A percentile compares a stretch with the other conserved stretches of the same genome.
Evolutionary conservation across 331 rosid species (phyloP).

Genomic region (Quercus tomentella): DNA sequence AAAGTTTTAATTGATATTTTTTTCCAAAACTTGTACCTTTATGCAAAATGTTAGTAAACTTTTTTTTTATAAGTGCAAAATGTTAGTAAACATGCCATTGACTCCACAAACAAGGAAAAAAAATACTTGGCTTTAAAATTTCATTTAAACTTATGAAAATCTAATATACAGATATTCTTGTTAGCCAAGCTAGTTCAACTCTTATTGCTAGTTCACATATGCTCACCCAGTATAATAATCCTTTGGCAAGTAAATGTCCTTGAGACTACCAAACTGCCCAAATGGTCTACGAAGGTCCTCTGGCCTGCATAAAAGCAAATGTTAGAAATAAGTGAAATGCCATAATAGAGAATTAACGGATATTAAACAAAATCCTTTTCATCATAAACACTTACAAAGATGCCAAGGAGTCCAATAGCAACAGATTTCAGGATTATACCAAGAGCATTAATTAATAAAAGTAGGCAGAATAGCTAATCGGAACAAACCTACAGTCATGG

Average conservation of each 20-base stretch:
- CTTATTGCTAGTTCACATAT: constrained; percentile 7
- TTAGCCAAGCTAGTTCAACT: neutral
- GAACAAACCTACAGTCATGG: constrained; percentile 80
- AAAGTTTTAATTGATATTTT: neutral
- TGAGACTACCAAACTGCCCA: constrained; percentile 87
- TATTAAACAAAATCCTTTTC: neutral
- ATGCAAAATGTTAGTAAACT: neutral
- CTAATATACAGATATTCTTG: neutral
- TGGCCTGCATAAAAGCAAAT: constrained; percentile 42
- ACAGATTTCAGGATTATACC: neutral
- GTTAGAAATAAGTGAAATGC: neutral
- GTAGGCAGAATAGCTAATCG: neutral
- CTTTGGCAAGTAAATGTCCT: constrained; percentile 91
- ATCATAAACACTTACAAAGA: neutral
- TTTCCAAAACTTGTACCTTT: neutral
- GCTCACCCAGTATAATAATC: constrained; percentile 98
- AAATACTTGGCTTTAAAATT: neutral
- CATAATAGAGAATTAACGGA: neutral
- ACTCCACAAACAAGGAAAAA: neutral
- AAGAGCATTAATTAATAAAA: neutral
- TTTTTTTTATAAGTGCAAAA: neutral
- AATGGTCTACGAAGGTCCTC: constrained; percentile 97
- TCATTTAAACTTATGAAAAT: neutral
- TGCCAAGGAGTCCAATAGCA: neutral
- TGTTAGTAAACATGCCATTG: neutral